Evolutionary conservation across 1,284 basidiomycete species (phyloP), one percentile per base, ranked within the genome.

Genomic region (Wolfiporia cocos): DNA sequence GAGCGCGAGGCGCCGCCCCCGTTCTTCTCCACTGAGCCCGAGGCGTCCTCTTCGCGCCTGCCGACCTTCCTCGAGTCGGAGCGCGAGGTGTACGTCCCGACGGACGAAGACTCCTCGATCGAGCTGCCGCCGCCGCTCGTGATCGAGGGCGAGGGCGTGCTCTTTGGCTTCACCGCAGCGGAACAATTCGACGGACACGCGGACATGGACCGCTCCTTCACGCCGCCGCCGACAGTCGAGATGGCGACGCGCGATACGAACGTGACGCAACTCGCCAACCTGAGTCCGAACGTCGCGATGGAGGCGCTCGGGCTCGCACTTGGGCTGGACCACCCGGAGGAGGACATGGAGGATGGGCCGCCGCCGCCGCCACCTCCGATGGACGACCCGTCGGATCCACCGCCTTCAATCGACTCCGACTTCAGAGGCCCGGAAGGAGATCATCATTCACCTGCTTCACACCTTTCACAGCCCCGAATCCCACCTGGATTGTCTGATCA

Each of bases 351-450:
- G n/a, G 47, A 39, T 2, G 29, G 36, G 5, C 49, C 46, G 12
- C 55, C 57, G 2, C 63, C 59, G 0, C 86, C 83, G 0, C 86
- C 86, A 0, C 86, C 86, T 0, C 86, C 81, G n/a, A 74, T 89
- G 67, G 86, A 90, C 54, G 88, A 92, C 61, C 88, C 88, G 18
- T 82, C 82, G 1, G 84, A 88, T 58, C 83, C 84, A 21, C 89
- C 88, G 3, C 87, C 86, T 12, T 82, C 79, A 3, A 88, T 91
- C 56, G 82, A 89, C 59, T 81, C 83, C 9, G 83, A 81, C 38
- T 88, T 85, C 58, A 69, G 83, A 43, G 76, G 75, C 5, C 80
- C 79, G 12, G 67, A 69, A 17, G 61, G 61, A 6, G 53, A 70
- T 22, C 63, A 64, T 34, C 67, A 70, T 26, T 68, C 68, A 17